Conservation (phyloP, 164 flowering plant genomes). For the Litsea cubeba region DNA sequence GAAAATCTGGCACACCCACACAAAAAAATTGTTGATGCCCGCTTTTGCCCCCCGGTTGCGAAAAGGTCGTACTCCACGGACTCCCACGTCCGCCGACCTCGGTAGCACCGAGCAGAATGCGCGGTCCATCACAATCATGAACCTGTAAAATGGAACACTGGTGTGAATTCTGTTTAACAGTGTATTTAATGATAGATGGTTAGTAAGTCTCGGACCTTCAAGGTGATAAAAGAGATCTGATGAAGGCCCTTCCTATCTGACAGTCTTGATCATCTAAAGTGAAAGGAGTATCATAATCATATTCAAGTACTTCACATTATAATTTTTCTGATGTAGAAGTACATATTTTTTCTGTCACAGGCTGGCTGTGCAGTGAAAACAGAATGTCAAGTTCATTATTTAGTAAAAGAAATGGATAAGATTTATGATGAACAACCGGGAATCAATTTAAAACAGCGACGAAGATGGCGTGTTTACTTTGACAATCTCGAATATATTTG, state of each 20-base stretch:
- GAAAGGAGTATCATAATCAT: not conserved
- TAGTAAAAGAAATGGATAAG: slow-evolving; percentile 26
- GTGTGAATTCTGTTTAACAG: too few species aligned
- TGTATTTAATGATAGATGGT: too few species aligned
- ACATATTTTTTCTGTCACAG: slow-evolving; percentile 15
- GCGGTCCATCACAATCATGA: too few species aligned
- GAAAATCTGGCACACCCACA: too few species aligned
- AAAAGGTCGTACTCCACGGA: too few species aligned
- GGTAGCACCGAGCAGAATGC: too few species aligned
- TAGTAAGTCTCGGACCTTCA: too few species aligned
- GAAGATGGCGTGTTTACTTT: slow-evolving; percentile 52
- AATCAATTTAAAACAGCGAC: slow-evolving; percentile 13
- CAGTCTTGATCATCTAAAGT: not conserved
- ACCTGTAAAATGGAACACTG: too few species aligned
- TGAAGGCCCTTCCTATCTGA: not conserved
- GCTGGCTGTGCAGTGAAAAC: slow-evolving; percentile 56
- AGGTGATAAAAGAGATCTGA: too few species aligned
- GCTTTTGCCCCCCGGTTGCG: too few species aligned
- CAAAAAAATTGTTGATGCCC: too few species aligned
- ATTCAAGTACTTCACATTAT: not conserved
- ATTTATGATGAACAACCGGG: slow-evolving; percentile 5
- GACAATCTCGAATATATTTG: slow-evolving; percentile 40
- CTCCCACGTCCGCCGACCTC: too few species aligned
- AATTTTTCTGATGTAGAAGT: not conserved
- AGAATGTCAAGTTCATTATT: slow-evolving; percentile 39